Evolutionary conservation across 352 stramenopile species (phyloP).

Genomic region (Phytophthora fragariaefolia): DNA sequence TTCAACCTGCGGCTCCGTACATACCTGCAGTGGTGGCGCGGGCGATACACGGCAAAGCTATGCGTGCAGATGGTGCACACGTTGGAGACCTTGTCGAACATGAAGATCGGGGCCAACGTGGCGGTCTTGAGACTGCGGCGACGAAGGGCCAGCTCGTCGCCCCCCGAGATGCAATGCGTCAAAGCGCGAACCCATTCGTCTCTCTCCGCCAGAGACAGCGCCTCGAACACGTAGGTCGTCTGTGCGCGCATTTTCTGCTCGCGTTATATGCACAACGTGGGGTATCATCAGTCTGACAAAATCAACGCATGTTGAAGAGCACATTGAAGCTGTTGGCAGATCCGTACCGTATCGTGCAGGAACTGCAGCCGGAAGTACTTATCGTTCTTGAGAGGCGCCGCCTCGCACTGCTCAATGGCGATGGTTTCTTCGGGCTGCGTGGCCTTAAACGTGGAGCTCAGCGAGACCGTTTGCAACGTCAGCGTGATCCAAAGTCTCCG

Average conservation of each 20-base stretch:
- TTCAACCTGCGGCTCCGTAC: conserved; percentile 6
- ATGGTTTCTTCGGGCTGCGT: conserved; percentile 72
- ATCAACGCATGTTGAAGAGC: background rate
- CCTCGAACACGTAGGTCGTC: conserved; percentile 71
- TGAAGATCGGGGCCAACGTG: conserved; percentile 84
- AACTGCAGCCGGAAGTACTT: conserved; percentile 69
- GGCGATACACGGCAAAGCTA: conserved; percentile 84
- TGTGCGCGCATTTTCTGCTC: conserved; percentile 37
- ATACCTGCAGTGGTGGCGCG: conserved; percentile 84
- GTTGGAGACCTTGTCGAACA: conserved; percentile 89
- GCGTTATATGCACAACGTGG: conserved; percentile 12
- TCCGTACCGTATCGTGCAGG: conserved; percentile 32
- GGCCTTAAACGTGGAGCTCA: conserved; percentile 72
- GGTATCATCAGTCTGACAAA: conserved; percentile 15
- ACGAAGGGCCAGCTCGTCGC: conserved; percentile 58
- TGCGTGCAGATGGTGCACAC: conserved; percentile 87
- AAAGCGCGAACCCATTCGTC: conserved; percentile 87
- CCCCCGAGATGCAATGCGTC: conserved; percentile 76
- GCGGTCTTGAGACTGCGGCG: conserved; percentile 76
- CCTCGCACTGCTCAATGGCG: conserved; percentile 65
- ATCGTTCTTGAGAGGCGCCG: conserved; percentile 53
- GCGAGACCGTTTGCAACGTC: conserved; percentile 72
- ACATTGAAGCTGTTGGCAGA: conserved; percentile 13
- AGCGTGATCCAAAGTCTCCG: conserved; percentile 83
- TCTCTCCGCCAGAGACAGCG: conserved; percentile 63